These are phyloP conservation scores for Gossypium schwendimanii DNA, from an alignment of 441 rosid species.

Conservation along the genomic window DNA sequence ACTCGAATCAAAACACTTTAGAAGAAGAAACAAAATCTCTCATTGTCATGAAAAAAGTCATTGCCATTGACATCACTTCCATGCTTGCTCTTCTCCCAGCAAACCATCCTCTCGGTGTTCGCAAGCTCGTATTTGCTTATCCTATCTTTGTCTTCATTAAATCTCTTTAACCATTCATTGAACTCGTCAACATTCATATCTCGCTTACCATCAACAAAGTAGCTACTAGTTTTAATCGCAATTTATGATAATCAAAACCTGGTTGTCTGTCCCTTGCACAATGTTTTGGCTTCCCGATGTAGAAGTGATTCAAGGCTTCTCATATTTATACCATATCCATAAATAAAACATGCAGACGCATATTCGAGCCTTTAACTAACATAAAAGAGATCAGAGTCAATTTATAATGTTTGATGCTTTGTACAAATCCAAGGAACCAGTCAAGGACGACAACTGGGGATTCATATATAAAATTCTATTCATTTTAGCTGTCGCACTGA, in stretches of 20 bases:
- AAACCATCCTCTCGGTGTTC: conserved; percentile 30
- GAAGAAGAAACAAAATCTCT: conserved; percentile 13
- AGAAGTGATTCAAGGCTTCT: not conserved
- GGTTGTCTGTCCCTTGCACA: not conserved
- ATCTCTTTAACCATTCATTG: not conserved
- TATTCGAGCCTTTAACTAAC: not conserved
- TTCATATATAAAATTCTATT: not conserved
- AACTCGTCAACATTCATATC: conserved; percentile 1
- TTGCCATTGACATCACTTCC: conserved; percentile 24
- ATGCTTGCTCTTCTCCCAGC: conserved; percentile 22
- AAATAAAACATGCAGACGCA: conserved; percentile 2
- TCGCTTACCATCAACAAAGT: conserved; percentile 1
- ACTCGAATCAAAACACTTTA: not conserved
- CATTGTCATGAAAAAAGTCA: conserved; percentile 32
- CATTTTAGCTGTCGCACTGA: not conserved
- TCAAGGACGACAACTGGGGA: not conserved
- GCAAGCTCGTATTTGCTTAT: conserved; percentile 34
- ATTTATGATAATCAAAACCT: not conserved
- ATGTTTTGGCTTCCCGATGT: not conserved
- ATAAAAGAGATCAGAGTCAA: not conserved
- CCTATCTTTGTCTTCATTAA: conserved; percentile 22
- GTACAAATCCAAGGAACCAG: conserved; percentile 4
- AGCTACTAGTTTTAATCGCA: not conserved
- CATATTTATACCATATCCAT: not conserved
- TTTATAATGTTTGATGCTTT: not conserved